Evolutionary conservation across 805 yeast species (phyloP).

Genomic region (Kazachstania africana): DNA sequence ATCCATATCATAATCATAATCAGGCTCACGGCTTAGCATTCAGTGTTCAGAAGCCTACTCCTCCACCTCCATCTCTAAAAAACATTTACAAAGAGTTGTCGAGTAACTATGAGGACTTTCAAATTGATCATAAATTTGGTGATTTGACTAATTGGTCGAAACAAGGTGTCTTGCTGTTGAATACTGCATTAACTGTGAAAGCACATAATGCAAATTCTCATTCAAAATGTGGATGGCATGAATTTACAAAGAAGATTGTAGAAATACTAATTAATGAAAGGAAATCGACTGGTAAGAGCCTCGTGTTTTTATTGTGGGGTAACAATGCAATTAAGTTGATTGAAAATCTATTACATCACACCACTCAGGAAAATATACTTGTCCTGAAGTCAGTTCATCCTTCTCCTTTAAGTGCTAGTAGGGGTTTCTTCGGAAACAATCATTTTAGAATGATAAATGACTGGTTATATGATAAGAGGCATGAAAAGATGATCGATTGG

Average conservation of each 20-base stretch:
- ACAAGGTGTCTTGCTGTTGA: conserved; percentile 78
- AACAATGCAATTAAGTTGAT: conserved; percentile 58
- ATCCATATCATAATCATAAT: conserved; percentile 84
- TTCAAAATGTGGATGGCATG: conserved; percentile 85
- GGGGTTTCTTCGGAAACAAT: conserved; percentile 58
- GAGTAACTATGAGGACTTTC: conserved; percentile 64
- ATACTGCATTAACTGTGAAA: conserved; percentile 80
- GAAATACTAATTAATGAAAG: conserved; percentile 39
- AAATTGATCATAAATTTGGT: conserved; percentile 36
- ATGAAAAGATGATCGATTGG: conserved; percentile 55
- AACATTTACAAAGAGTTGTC: conserved; percentile 76
- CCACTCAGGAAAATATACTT: conserved; percentile 27
- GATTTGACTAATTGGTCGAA: conserved; percentile 74
- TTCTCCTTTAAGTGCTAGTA: conserved; percentile 85
- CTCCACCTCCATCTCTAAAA: conserved; percentile 76
- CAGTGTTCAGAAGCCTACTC: conserved; percentile 74
- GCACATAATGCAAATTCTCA: conserved; percentile 94
- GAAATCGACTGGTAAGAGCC: conserved; percentile 31
- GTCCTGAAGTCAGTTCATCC: conserved; percentile 81
- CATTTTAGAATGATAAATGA: conserved; percentile 70
- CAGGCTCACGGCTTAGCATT: conserved; percentile 98
- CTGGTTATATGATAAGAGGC: conserved; percentile 44
- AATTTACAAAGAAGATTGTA: conserved; percentile 67
- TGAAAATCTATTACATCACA: conserved; percentile 23
- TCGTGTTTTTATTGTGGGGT: conserved; percentile 78